phyloP scores from a whole-genome alignment of 495 filamentous ascomycete genomes.

The Massariosphaeria phaeospora region DNA sequence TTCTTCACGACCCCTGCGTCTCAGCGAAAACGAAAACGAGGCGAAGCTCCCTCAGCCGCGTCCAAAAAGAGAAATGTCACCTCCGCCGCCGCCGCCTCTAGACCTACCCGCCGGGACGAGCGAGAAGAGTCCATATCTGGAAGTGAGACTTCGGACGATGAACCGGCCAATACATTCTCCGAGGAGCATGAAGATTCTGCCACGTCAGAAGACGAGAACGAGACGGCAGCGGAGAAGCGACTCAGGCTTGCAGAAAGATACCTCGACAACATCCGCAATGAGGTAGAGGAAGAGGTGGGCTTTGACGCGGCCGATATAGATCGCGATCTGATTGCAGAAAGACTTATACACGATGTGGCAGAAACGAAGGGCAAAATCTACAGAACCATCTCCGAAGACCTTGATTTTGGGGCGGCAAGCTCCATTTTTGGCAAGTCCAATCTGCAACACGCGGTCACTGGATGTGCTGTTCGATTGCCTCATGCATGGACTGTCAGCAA shows the following conservation, averaged over 20 bases:
- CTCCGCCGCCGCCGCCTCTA: constrained; percentile 13
- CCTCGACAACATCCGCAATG: constrained; percentile 78
- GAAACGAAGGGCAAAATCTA: constrained; percentile 89
- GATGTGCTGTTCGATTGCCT: constrained; percentile 69
- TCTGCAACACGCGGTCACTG: constrained; percentile 63
- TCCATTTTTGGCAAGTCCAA: constrained; percentile 70
- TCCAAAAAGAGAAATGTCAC: constrained; percentile 32
- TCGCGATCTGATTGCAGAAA: constrained; percentile 80
- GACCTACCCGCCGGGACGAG: constrained; percentile 24
- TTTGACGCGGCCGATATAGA: constrained; percentile 95
- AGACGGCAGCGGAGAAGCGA: constrained; percentile 83
- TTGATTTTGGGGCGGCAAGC: constrained; percentile 58
- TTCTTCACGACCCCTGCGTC: constrained; percentile 44
- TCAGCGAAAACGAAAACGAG: constrained; percentile 43
- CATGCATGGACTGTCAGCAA: constrained; percentile 84
- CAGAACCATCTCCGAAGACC: constrained; percentile 64
- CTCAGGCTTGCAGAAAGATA: constrained; percentile 89
- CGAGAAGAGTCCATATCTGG: constrained; percentile 70
- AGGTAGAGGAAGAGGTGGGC: constrained; percentile 63
- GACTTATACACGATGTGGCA: constrained; percentile 87
- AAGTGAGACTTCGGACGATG: constrained; percentile 60
- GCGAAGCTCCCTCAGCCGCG: constrained; percentile 21
- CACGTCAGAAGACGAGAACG: constrained; percentile 57
- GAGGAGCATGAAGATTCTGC: constrained; percentile 48
- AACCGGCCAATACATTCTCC: constrained; percentile 39